phyloP scores from a whole-genome alignment of 352 stramenopile genomes.

The Poterioochromonas sp. region DNA sequence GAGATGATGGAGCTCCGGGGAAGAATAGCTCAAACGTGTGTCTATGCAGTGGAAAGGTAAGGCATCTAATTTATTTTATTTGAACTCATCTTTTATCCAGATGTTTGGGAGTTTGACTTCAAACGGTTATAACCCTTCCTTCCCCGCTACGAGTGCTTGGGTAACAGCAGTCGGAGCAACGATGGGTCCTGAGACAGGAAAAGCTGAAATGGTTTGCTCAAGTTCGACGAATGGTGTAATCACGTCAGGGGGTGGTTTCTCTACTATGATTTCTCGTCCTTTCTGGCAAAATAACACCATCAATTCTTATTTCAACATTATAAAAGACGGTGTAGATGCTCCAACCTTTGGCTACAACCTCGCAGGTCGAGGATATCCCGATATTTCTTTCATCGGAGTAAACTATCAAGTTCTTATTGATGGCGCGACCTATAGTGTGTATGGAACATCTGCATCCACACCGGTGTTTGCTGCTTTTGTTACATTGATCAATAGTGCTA shows the following conservation, averaged over 20 bases:
- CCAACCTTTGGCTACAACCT: neutral
- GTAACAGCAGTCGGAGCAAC: constrained; percentile 76
- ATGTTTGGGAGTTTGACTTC: neutral
- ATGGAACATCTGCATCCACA: constrained; percentile 67
- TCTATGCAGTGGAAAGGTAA: neutral
- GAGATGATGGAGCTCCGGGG: constrained; percentile 64
- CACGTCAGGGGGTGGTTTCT: neutral
- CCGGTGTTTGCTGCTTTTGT: constrained; percentile 70
- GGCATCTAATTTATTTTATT: neutral
- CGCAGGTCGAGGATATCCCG: constrained; percentile 70
- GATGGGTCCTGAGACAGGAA: neutral
- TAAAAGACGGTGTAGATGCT: too few relatives aligned
- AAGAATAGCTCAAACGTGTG: neutral
- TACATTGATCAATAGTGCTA: constrained; percentile 69
- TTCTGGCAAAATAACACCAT: constrained; percentile 63
- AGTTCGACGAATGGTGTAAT: constrained; percentile 43
- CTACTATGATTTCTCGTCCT: constrained; percentile 43
- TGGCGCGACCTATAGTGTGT: constrained; percentile 33
- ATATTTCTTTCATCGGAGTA: constrained; percentile 65
- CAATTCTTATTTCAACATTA: constrained; percentile 57
- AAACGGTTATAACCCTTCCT: neutral
- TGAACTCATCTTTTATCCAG: too few relatives aligned
- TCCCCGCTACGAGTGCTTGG: constrained; percentile 58
- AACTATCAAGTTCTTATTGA: constrained; percentile 55
- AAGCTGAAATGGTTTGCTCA: constrained; percentile 49